Conservation (phyloP, 768 basidiomycete genomes). For the Naganishia kalamii region DNA sequence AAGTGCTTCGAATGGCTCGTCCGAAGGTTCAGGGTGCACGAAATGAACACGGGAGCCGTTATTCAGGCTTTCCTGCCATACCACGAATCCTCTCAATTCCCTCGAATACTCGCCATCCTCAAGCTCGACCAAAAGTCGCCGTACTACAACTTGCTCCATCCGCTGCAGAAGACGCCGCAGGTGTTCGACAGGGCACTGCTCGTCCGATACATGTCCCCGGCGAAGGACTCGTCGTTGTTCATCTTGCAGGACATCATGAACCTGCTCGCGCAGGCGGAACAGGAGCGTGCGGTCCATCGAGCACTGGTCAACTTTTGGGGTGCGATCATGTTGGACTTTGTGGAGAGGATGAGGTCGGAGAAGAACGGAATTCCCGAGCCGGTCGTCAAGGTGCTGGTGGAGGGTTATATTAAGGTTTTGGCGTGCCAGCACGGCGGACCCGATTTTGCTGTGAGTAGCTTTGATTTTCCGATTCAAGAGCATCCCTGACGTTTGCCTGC, state of each 20-base stretch:
- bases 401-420: constrained; percentile 36
- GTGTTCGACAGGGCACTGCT: constrained; percentile 66
- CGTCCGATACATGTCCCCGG: constrained; percentile 64
- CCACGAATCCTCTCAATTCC: constrained; percentile 88
- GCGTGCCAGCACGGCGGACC: constrained; percentile 27
- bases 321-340: constrained; percentile 69
- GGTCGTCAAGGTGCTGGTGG: constrained; percentile 40
- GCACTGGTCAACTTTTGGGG: constrained; percentile 76
- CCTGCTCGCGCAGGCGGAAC: constrained; percentile 56
- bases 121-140: constrained; percentile 47
- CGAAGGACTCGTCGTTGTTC: constrained; percentile 47
- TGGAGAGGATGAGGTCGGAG: constrained; percentile 56
- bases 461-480: background rate
- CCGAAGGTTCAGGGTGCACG: constrained; percentile 81
- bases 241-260: constrained; percentile 65
- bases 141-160: constrained; percentile 34
- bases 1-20: constrained; percentile 93
- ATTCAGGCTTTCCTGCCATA: constrained; percentile 84
- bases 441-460: constrained; percentile 37
- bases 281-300: constrained; percentile 53
- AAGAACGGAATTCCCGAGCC: constrained; percentile 55
- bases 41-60: constrained; percentile 77
- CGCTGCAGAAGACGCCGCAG: constrained; percentile 63
- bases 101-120: constrained; percentile 83
- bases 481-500: background rate